Conservation (phyloP, 371 early-diverging fungal species). For the Umbelopsis sp. region DNA sequence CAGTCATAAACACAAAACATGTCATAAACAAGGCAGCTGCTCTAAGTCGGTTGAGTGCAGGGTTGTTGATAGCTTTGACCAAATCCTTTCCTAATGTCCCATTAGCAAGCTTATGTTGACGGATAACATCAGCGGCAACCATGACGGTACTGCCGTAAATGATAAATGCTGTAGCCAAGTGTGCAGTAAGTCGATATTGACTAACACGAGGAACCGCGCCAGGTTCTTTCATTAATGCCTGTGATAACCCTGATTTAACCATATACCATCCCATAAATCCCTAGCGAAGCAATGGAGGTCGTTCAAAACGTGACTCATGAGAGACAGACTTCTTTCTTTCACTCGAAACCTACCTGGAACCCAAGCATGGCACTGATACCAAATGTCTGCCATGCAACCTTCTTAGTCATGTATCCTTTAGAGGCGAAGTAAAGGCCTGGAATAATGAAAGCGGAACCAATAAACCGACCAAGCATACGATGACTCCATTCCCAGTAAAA, state of each 20-base stretch:
- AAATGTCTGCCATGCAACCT: slow-evolving; percentile 68
- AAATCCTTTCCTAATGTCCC: slow-evolving; percentile 49
- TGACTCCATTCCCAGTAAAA: slow-evolving; percentile 98
- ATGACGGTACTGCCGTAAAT: slow-evolving; percentile 81
- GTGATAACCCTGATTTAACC: slow-evolving; percentile 91
- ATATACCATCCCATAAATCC: slow-evolving; percentile 98
- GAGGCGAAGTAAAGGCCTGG: slow-evolving; percentile 88
- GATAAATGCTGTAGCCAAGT: slow-evolving; percentile 88
- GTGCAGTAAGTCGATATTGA: slow-evolving; percentile 93
- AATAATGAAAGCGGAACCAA: slow-evolving; percentile 87
- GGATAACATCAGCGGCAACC: slow-evolving; percentile 78
- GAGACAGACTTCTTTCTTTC: no score
- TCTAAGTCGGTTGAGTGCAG: slow-evolving; percentile 62
- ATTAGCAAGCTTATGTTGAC: slow-evolving; percentile 62
- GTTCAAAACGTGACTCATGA: no score
- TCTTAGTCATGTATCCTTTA: slow-evolving; percentile 75
- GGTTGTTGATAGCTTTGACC: slow-evolving; percentile 55
- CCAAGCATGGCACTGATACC: slow-evolving; percentile 82
- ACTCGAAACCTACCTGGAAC: slow-evolving; percentile 63
- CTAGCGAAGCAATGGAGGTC: slow-evolving; percentile 27
- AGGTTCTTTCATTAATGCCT: slow-evolving; percentile 77
- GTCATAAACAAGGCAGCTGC: slow-evolving; percentile 63
- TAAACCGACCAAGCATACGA: slow-evolving; percentile 90
- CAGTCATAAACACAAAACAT: slow-evolving; percentile 82
- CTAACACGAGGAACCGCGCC: slow-evolving; percentile 91